Evolutionary conservation across 179 eudicot species (phyloP), one percentile per base, ranked within the genome.

Genomic region (Nepenthes alata): DNA sequence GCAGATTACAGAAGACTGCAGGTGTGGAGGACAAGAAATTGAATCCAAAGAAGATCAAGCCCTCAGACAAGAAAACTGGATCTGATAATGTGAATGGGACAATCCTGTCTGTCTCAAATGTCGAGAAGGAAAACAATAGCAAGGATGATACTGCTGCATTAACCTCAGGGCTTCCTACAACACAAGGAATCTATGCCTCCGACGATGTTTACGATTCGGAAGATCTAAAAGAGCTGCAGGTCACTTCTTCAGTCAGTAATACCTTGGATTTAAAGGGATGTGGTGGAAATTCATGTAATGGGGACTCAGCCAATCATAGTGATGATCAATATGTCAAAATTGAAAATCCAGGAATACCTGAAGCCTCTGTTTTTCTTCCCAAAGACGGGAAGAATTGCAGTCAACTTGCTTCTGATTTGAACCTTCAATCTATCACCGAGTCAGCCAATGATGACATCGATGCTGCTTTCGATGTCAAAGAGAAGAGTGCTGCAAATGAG

Each of bases 181-280:
- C 11, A 63, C 64, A 63, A 64, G 73, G 45, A 57, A 52, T 65
- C 35, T 64, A 45, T 35, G 54, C 53, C 9, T 61, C 67, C 61
- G 54, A 54, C 11, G 59, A n/a, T 39, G 51, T 35, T 47, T 63
- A 73, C 49, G 77, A 67, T 53, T 55, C 81, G 41, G 73, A 70
- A 60, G 77, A 62, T 60, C 68, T 80, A 14, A 78, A 75, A 59
- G 84, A 80, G 69, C 62, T 85, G 53, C 68, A 67, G 34, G 55
- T 79, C 49, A 61, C 80, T 2, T 74, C 84, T 63, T 64, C 81
- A 55, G 58, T 63, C 38, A 68, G 67, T 49, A 64, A 68, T 65
- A 67, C 66, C 9, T 67, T 55, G 34, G 60, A 62, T 16, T 56
- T 48, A 39, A 64, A 60, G 53, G 34, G 60, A 62, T 57, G 57